These are phyloP conservation scores for Yamadazyma kitorensis DNA, from an alignment of 805 yeast species.

Conservation along the genomic window DNA sequence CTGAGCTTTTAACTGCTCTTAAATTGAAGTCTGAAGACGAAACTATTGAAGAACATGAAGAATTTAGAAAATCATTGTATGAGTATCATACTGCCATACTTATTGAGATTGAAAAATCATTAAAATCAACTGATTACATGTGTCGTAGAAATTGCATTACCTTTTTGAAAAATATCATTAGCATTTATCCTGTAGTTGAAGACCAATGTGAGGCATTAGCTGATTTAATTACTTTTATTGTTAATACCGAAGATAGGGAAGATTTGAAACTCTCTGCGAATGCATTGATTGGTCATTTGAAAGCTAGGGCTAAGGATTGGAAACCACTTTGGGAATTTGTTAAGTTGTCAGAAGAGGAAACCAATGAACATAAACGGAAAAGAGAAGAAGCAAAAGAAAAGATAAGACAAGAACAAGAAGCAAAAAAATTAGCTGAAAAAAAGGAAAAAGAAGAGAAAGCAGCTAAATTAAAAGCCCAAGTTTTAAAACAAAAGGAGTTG, in stretches of 20 bases:
- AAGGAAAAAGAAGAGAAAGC: constrained; percentile 12
- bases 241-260: constrained; percentile 60
- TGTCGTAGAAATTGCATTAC: constrained; percentile 78
- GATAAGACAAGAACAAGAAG: constrained; percentile 14
- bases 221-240: constrained; percentile 45
- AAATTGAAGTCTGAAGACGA: constrained; percentile 41
- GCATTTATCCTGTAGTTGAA: constrained; percentile 64
- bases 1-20: constrained; percentile 45
- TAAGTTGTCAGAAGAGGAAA: constrained; percentile 45
- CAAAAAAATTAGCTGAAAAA: constrained; percentile 12
- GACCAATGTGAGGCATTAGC: constrained; percentile 59
- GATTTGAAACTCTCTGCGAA: constrained; percentile 77
- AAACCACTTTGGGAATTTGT: constrained; percentile 57
- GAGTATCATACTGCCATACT: constrained; percentile 56
- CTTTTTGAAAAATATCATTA: constrained; percentile 62
- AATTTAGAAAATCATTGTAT: constrained; percentile 41
- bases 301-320: constrained; percentile 51
- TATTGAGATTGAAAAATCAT: constrained; percentile 39
- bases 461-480: constrained; percentile 2
- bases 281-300: constrained; percentile 66
- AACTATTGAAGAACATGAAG: constrained; percentile 19
- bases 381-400: constrained; percentile 17
- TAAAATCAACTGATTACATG: constrained; percentile 62
- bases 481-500: constrained; percentile 12
- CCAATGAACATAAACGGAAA: constrained; percentile 16